Evolutionary conservation across 768 basidiomycete genomes (phyloP).

Genomic region (Mycena pura): DNA sequence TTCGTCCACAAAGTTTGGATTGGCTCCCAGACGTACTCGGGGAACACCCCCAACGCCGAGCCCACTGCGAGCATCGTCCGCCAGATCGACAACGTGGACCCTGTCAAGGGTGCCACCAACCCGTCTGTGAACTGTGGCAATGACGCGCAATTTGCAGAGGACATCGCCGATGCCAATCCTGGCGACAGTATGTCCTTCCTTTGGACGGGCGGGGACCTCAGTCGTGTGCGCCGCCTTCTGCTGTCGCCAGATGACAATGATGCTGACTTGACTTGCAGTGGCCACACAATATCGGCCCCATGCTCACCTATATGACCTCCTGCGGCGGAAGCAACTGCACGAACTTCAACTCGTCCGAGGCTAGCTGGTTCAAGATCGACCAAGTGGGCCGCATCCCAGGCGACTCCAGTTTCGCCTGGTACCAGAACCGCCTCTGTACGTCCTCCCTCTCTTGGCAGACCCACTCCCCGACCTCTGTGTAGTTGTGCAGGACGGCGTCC

Average conservation of each 20-base stretch:
- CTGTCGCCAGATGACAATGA: not conserved
- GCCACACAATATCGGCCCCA: constrained; percentile 52
- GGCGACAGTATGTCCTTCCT: constrained; percentile 60
- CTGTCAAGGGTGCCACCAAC: constrained; percentile 63
- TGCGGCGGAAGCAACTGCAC: constrained; percentile 54
- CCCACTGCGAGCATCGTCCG: constrained; percentile 47
- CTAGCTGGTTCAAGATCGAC: constrained; percentile 59
- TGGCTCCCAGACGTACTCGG: constrained; percentile 45
- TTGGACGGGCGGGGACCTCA: constrained; percentile 57
- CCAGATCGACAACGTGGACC: constrained; percentile 43
- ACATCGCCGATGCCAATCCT: constrained; percentile 63
- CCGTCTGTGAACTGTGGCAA: constrained; percentile 66
- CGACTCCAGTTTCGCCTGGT: constrained; percentile 39
- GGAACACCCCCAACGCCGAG: constrained; percentile 39
- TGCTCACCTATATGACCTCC: constrained; percentile 59
- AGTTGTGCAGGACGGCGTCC: not conserved
- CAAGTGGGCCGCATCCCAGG: constrained; percentile 42
- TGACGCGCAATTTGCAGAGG: constrained; percentile 53
- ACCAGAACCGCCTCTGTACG: constrained; percentile 46
- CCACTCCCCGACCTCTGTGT: not conserved
- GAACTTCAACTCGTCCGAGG: constrained; percentile 47
- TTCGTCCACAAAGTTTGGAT: constrained; percentile 47
- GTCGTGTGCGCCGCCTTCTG: constrained; percentile 15
- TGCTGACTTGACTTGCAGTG: constrained; percentile 10
- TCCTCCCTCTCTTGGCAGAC: not conserved